Percentiles rank a stretch among this genome's conserved stretches.
Evolutionary conservation across 352 stramenopile species (phyloP).

Genomic region (Phytopythium chamaehyphon): DNA sequence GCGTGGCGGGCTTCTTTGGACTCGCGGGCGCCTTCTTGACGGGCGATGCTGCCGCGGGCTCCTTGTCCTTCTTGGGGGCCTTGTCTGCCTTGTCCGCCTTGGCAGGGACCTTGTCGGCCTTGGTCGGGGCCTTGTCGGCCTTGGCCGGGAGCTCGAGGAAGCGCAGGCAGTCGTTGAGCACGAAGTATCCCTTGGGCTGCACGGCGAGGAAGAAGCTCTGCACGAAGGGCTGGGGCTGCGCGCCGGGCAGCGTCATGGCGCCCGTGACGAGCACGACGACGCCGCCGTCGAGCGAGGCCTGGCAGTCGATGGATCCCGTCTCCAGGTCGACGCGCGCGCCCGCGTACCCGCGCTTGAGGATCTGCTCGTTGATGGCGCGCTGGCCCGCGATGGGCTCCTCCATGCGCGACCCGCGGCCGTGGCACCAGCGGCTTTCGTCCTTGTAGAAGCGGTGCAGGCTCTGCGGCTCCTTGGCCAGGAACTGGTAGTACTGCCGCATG

Average conservation of each 20-base stretch:
- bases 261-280: slow-evolving; percentile 85
- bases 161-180: slow-evolving; percentile 84
- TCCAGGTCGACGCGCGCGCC: slow-evolving; percentile 80
- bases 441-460: slow-evolving; percentile 89
- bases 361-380: slow-evolving; percentile 79
- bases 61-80: slow-evolving; percentile 16
- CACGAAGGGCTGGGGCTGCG: slow-evolving; percentile 70
- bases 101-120: slow-evolving; percentile 10
- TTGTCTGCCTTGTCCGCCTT: slow-evolving; percentile 4
- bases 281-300: slow-evolving; percentile 59
- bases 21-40: slow-evolving; percentile 27
- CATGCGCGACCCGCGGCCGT: slow-evolving; percentile 77
- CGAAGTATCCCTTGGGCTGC: slow-evolving; percentile 87
- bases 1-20: slow-evolving; percentile 20
- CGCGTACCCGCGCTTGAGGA: slow-evolving; percentile 71
- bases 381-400: slow-evolving; percentile 76
- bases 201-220: slow-evolving; percentile 87
- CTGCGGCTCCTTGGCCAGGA: slow-evolving; percentile 79
- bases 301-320: slow-evolving; percentile 82
- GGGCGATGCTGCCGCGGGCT: slow-evolving; percentile 24
- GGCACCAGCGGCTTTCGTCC: slow-evolving; percentile 77
- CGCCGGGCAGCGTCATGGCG: slow-evolving; percentile 70
- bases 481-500: slow-evolving; percentile 89
- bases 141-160: slow-evolving; percentile 66
- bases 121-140: slow-evolving; percentile 25